A percentile compares a stretch with the other conserved stretches of the same genome.
Conservation (phyloP, 495 filamentous ascomycete species). For the Peziza echinospora region DNA sequence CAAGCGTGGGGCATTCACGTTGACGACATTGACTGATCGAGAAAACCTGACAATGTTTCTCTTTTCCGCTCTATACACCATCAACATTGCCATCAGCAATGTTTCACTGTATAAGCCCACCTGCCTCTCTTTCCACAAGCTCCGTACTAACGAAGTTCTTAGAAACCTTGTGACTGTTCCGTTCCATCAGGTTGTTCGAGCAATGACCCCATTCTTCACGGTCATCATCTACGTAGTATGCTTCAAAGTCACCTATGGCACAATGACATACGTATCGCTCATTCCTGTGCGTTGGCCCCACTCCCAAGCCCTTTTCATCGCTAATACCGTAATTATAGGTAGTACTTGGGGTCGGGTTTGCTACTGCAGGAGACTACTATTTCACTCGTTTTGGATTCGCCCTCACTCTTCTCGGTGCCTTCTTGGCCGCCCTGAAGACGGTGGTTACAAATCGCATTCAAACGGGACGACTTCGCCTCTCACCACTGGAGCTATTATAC, state of each 20-base stretch:
- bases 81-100: conserved; percentile 38
- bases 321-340: conserved; percentile 11
- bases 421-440: conserved; percentile 34
- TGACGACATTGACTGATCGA: conserved; percentile 25
- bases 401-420: conserved; percentile 31
- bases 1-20: conserved; percentile 24
- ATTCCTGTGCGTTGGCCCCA: conserved; percentile 20
- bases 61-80: conserved; percentile 35
- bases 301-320: background rate
- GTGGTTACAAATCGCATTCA: conserved; percentile 35
- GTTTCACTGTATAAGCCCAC: conserved; percentile 25
- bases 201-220: conserved; percentile 32
- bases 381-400: conserved; percentile 31
- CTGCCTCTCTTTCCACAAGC: background rate
- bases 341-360: conserved; percentile 32
- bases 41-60: conserved; percentile 27
- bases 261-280: conserved; percentile 31
- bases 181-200: conserved; percentile 38
- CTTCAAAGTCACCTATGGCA: conserved; percentile 27
- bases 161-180: conserved; percentile 34
- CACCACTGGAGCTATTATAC: conserved; percentile 31
- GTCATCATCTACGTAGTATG: conserved; percentile 32
- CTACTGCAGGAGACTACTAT: conserved; percentile 37
- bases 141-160: background rate
- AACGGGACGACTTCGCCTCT: conserved; percentile 29